Base-by-base conservation (phyloP, 306 rosid genomes). In the Astragalus membranaceus region DNA sequence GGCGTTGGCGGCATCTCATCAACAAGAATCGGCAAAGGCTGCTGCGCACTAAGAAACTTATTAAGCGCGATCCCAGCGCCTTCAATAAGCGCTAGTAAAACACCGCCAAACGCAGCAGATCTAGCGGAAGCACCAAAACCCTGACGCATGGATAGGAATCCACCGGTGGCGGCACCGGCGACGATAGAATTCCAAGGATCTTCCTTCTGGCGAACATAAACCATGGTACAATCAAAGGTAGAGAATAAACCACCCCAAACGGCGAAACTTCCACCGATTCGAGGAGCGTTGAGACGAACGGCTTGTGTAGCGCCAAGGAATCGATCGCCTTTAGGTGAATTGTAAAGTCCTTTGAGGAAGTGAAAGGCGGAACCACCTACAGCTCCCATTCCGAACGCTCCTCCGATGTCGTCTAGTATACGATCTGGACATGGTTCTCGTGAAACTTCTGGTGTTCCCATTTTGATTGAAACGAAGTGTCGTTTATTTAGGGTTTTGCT, bases 141-240 rank as follows among this genome's bases (percentile, higher is more conserved):
- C 73, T 85, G 95, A 0, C 95, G 95, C 89, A 90, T 81, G 76
- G 85, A 82, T 14, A 90, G 95, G 50, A 90, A 79, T 3, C 95
- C 95, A 0, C 96, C 96, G 12, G 96, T 90, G 47, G 95, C 92
- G 6, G 95, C 90, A 12, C 95, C 96, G 58, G 95, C 82, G 12
- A 85, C 72, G 70, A 90, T 86, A n/a, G 96, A 88, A 74, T 90
- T 90, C 95, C 92, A 90, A 0, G 96, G 96, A 17, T 90, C 95
- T 79, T 90, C 96, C 82, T 88, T 90, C 78, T 88, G 92, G 54
- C 90, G 87, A 0, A 77, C 72, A 59, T 84, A 84, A 44, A 90
- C 94, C 87, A 90, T 78, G 56, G 88, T 60, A 67, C 96, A 90
- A 63, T 90, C 94, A 67, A 84, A 85, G 29, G 91, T 67, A 8